These are phyloP conservation scores for Lactarius sanguifluus DNA, from an alignment of 768 basidiomycete genomes.

Conservation along the genomic window DNA sequence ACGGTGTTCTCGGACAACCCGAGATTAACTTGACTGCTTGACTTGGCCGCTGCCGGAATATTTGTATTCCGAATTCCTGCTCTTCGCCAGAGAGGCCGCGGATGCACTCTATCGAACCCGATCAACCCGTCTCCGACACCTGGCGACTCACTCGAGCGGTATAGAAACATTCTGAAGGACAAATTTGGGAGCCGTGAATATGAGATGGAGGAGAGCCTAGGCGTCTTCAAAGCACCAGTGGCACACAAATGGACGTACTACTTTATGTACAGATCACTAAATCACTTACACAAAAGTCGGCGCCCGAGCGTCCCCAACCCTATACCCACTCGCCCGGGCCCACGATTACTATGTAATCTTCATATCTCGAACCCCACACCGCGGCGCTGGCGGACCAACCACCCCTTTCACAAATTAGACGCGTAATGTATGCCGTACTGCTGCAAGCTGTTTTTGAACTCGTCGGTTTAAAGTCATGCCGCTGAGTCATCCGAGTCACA, in stretches of 20 bases:
- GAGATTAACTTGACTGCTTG: not conserved
- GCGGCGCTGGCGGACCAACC: not conserved
- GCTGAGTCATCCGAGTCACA: not conserved
- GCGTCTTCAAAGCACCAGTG: not conserved
- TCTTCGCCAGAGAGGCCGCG: not conserved
- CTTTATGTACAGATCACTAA: constrained; percentile 1
- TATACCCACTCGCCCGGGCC: not conserved
- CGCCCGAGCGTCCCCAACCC: not conserved
- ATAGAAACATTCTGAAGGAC: not conserved
- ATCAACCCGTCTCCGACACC: not conserved
- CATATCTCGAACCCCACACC: not conserved
- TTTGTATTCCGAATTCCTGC: not conserved
- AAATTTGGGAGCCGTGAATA: constrained; percentile 8
- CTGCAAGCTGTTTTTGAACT: not conserved
- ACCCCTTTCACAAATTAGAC: not conserved
- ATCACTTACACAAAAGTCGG: not conserved
- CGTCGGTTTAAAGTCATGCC: not conserved
- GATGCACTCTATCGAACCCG: not conserved
- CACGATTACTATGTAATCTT: not conserved
- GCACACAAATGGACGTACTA: not conserved
- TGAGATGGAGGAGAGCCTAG: constrained; percentile 4
- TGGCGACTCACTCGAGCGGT: not conserved
- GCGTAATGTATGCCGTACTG: not conserved
- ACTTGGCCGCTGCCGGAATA: not conserved
- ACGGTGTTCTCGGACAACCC: not conserved